Percentiles rank a stretch among this genome's conserved stretches.
Conservation (phyloP, 2,329 filamentous ascomycete species). For the Mycogone perniciosa region DNA sequence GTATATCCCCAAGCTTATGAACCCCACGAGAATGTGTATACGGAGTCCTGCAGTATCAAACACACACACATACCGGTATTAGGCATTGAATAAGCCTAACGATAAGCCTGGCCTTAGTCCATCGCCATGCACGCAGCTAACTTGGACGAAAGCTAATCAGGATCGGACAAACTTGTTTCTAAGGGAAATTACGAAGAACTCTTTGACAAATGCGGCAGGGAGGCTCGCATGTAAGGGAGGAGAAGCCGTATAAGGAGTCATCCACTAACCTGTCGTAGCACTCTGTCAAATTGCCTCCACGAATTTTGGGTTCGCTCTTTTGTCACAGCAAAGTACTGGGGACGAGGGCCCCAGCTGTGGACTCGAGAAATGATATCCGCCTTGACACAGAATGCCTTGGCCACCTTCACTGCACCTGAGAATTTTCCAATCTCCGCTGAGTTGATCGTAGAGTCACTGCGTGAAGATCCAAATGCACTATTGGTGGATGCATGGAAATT, state of each 20-base stretch:
- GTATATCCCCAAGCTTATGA: too few species aligned
- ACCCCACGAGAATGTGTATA: too few species aligned
- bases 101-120: background rate
- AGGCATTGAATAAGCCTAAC: too few species aligned
- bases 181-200: background rate
- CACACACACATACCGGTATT: too few species aligned
- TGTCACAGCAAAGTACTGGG: slow-evolving; percentile 1
- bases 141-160: background rate
- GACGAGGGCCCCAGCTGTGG: background rate
- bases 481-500: background rate
- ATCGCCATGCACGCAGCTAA: background rate
- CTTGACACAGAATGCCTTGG: background rate
- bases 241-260: background rate
- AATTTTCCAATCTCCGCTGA: background rate
- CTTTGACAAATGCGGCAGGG: background rate
- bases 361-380: background rate
- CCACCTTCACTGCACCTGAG: background rate
- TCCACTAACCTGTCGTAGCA: background rate
- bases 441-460: background rate
- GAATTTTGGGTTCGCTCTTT: background rate
- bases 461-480: background rate
- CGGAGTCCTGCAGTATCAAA: too few species aligned
- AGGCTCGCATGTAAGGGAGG: background rate
- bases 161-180: background rate
- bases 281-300: background rate